Conservation (phyloP, 305 asterid genomes). For the Euphrasia arctica region DNA sequence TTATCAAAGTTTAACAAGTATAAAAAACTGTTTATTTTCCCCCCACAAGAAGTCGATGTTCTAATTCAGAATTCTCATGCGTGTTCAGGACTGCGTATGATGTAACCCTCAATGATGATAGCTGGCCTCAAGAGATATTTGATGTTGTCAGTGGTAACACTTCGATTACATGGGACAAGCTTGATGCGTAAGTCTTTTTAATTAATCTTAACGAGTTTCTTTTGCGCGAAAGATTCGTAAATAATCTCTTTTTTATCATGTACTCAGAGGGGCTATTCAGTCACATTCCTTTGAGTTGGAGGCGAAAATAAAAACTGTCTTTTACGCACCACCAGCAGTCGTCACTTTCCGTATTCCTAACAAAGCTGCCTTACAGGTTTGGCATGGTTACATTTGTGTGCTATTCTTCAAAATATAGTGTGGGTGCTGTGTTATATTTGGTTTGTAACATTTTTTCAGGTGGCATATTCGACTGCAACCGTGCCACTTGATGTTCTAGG, state of each 20-base stretch:
- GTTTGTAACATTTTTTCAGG: conserved; percentile 38
- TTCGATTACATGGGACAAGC: conserved; percentile 88
- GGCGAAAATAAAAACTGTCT: conserved; percentile 62
- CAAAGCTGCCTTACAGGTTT: conserved; percentile 80
- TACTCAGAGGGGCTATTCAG: conserved; percentile 58
- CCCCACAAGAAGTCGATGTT: neutral
- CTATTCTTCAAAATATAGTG: conserved; percentile 19
- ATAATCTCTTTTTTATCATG: conserved; percentile 17
- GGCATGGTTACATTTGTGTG: conserved; percentile 17
- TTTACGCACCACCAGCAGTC: conserved; percentile 75
- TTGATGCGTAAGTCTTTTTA: conserved; percentile 68
- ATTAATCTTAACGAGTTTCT: neutral
- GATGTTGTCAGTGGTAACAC: conserved; percentile 70
- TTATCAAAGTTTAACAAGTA: too few relatives aligned
- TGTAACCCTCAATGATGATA: conserved; percentile 69
- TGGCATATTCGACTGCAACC: conserved; percentile 84
- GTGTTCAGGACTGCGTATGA: conserved; percentile 84
- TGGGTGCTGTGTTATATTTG: conserved; percentile 13
- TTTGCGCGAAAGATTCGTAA: neutral
- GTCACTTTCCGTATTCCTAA: conserved; percentile 88
- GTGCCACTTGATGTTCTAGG: conserved; percentile 83
- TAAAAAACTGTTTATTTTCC: too few relatives aligned
- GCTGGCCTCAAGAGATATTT: conserved; percentile 70
- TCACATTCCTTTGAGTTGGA: conserved; percentile 93
- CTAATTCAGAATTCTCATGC: conserved; percentile 21